Conservation (phyloP, 1,284 basidiomycete species). For the Boletus smithii region DNA sequence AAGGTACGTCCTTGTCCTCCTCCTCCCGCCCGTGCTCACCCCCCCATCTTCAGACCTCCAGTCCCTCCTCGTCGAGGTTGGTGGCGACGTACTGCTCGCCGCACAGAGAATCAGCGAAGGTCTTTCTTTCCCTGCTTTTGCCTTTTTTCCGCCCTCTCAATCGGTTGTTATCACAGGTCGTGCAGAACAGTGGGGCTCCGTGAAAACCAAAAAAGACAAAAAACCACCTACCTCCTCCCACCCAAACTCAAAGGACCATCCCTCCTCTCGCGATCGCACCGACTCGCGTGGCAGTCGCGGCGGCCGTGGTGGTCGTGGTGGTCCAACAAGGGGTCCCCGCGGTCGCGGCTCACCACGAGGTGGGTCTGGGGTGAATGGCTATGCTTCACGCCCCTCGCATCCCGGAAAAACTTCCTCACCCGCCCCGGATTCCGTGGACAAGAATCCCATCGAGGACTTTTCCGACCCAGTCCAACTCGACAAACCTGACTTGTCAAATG, state of each 20-base stretch:
- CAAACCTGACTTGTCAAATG: constrained; percentile 22
- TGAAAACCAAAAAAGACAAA: constrained; percentile 87
- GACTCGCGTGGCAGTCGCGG: constrained; percentile 65
- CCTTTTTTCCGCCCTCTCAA: constrained; percentile 11
- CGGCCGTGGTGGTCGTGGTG: constrained; percentile 62
- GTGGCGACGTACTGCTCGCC: constrained; percentile 73
- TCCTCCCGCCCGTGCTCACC: constrained; percentile 14
- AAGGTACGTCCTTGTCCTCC: constrained; percentile 50
- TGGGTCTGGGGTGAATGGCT: constrained; percentile 32
- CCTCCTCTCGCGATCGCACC: constrained; percentile 43
- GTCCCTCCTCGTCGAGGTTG: constrained; percentile 68
- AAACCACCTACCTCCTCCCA: constrained; percentile 41
- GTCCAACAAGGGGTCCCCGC: constrained; percentile 54
- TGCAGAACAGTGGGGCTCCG: constrained; percentile 82
- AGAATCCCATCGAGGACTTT: constrained; percentile 17
- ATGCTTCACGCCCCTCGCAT: constrained; percentile 24
- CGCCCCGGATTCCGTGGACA: constrained; percentile 21
- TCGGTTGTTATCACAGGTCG: constrained; percentile 48
- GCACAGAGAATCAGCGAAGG: constrained; percentile 80
- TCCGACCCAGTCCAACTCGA: constrained; percentile 17
- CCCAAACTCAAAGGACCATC: constrained; percentile 47
- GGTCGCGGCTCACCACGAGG: constrained; percentile 55
- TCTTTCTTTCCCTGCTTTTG: constrained; percentile 31
- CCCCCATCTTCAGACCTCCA: constrained; percentile 62
- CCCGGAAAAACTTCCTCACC: constrained; percentile 26